Evolutionary conservation across 805 yeast genomes (phyloP), one percentile per base, ranked within the genome.

Genomic region (Schwanniomyces pseudopolymorphus): DNA sequence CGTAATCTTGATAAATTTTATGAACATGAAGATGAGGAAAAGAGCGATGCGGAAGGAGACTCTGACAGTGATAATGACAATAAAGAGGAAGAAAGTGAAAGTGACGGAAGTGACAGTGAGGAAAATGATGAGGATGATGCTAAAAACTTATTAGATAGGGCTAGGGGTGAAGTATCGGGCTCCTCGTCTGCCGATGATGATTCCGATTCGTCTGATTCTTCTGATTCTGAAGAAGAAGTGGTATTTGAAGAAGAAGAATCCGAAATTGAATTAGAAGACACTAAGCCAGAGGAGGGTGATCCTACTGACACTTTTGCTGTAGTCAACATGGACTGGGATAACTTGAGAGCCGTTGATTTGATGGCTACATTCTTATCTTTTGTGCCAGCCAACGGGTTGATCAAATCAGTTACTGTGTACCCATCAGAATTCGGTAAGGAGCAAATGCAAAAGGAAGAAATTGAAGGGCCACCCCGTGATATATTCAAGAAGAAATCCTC

Each of bases 251-350:
- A 74, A 3, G 79, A 70, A 39, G 83, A 79, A 45, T 72, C 80
- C 2, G 87, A 80, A 17, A 66, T 78, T 20, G 87, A 83, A 52
- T 55, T 74, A 9, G 87, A 80, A 54, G 76, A 73, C 24, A 71
- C 70, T 8, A 77, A 80, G 44, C 87, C 94, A n/a, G 90, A 87
- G 41, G 85, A 83, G 42, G 95, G 96, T 39, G 97, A 92, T 2
- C 96, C 96, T 25, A 76, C 96, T 1, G 72, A 70, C 27, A 73
- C 87, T 5, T 74, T 94, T 59, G 99, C 99, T 0, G 96, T 85
- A 1, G 98, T 94, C 25, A 94, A 94, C 60, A 74, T 94, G 79
- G 99, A 94, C 62, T 94, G 99, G 99, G 99, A 94, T 57, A 87
- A 94, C 59, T 77, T 94, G n/a, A 79, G 81, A 39, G 87, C 98